Evolutionary conservation across 305 asterid species (phyloP), one percentile per base, ranked within the genome.

Genomic region (Salvia sclarea): DNA sequence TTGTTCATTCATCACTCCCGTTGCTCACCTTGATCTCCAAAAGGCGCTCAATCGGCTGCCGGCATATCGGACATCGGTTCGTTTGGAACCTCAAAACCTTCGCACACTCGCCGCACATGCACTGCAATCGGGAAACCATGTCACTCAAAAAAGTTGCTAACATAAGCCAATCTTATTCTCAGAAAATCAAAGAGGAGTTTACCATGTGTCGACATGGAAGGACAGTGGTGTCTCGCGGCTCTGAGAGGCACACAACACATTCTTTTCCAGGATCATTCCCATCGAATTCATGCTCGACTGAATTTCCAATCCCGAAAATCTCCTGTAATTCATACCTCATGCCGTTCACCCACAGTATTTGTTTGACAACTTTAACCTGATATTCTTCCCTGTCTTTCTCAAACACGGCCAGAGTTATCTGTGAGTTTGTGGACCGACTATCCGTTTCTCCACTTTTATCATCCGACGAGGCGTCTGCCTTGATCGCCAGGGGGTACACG

Each of bases 161-260:
- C 20, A 71, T 22, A 7, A 12, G 35, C 17, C 11, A 33, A 12
- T 10, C 52, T 35, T n/a, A 4, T 20, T 31, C 14, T 1, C 6
- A 8, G 48, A 7, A 7, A 28, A 10, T 48, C 28, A 4, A 47
- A 16, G 66, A 45, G 52, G 30, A 20, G n/a, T 28, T 47, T 85
- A 91, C 94, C 95, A 91, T 89, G 74, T 89, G 98, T 56, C 99
- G 88, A 60, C 98, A 94, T 6, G 98, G 99, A 66, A 94, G 97
- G 49, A 89, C 96, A 14, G 99, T 89, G 22, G 98, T 94, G 79
- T 91, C 97, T 38, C 95, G 89, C n/a, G 98, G 95, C 79, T 94
- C 99, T 20, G 98, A 89, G 41, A 91, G 98, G 79, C 99, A 94
- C 3, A 94, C 86, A 35, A 91, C 99, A 66, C 99, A 94, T 80